These are phyloP conservation scores for Prunus campanulata DNA, from an alignment of 306 rosid species.

Conservation along the genomic window DNA sequence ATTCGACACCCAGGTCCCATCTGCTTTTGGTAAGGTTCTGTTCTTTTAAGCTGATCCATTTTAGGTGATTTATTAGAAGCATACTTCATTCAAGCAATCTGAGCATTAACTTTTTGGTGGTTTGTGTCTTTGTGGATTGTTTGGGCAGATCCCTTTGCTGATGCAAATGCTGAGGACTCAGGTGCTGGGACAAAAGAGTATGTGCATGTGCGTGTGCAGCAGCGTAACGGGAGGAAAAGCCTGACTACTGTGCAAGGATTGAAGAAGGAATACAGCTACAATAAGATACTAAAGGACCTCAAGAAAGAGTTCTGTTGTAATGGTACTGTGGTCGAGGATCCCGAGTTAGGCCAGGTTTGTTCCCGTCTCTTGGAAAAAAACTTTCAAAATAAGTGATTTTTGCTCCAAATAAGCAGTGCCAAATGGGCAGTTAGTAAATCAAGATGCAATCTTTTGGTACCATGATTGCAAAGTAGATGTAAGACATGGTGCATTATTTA, in stretches of 20 bases:
- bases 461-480: background rate
- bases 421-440: background rate
- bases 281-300: conserved; percentile 51
- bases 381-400: too few relatives aligned
- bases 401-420: too few relatives aligned
- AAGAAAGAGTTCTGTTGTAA: conserved; percentile 52
- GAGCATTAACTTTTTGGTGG: background rate
- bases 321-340: conserved; percentile 53
- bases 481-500: background rate
- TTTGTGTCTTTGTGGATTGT: background rate
- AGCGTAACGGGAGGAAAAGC: conserved; percentile 49
- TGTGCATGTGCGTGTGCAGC: conserved; percentile 48
- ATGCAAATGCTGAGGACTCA: conserved; percentile 55
- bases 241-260: conserved; percentile 49
- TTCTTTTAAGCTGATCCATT: background rate
- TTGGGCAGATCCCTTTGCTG: conserved; percentile 50
- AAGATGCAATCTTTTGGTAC: background rate
- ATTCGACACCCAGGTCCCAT: conserved; percentile 38
- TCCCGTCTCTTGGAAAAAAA: background rate
- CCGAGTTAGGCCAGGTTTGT: conserved; percentile 52
- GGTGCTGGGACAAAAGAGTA: conserved; percentile 52
- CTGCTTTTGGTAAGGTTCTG: conserved; percentile 39
- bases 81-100: background rate
- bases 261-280: conserved; percentile 52
- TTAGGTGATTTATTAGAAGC: background rate